Evolutionary conservation across 1,284 basidiomycete species (phyloP).

Genomic region (Lentinula novae-zelandiae): DNA sequence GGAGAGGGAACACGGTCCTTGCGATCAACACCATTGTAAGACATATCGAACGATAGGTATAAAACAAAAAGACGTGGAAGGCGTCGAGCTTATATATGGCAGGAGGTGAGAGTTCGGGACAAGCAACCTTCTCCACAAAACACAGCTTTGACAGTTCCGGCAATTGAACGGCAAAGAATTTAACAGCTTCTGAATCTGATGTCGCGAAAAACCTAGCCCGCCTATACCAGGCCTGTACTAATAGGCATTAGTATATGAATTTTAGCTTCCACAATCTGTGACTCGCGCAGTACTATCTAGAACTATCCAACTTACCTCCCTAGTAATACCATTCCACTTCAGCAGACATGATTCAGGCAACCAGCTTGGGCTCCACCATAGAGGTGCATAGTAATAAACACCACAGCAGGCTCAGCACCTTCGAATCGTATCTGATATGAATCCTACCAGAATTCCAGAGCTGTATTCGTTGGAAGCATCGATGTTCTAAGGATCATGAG

Average conservation of each 20-base stretch:
- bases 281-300: too few species aligned
- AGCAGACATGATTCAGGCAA: too few species aligned
- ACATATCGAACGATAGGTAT: slow-evolving; percentile 23
- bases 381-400: too few species aligned
- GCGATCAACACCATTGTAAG: slow-evolving; percentile 39
- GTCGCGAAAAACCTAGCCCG: too few species aligned
- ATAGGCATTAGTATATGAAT: too few species aligned
- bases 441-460: neutral
- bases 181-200: neutral
- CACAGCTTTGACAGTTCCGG: slow-evolving; percentile 7
- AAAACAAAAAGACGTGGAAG: neutral
- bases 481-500: neutral
- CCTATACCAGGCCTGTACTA: too few species aligned
- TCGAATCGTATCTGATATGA: neutral
- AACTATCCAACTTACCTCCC: too few species aligned
- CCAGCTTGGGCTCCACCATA: too few species aligned
- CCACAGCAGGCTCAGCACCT: too few species aligned
- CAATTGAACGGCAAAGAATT: neutral
- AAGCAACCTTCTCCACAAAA: neutral
- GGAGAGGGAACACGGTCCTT: slow-evolving; percentile 50
- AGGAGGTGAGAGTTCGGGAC: neutral
- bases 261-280: too few species aligned
- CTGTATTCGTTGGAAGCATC: neutral
- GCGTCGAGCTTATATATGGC: neutral
- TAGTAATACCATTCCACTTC: too few species aligned